phyloP scores from a whole-genome alignment of 2,329 filamentous ascomycete genomes.

The Aspergillus quadricinctus region DNA sequence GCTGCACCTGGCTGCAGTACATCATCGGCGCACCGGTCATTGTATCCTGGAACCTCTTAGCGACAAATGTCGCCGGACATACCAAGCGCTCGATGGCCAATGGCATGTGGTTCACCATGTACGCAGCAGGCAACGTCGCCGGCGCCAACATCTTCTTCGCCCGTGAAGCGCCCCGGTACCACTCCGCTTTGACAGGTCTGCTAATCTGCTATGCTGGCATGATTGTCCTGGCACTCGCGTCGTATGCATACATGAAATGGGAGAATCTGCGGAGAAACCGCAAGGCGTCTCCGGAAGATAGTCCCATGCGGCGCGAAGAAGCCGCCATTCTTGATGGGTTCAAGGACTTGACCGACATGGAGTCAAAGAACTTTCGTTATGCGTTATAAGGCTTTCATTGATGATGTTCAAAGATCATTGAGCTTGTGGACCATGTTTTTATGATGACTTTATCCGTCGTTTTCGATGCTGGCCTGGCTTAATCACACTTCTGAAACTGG shows the following conservation, averaged over 20 bases:
- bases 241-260: constrained; percentile 22
- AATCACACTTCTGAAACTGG: too few species aligned
- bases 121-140: constrained; percentile 47
- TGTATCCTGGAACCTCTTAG: constrained; percentile 50
- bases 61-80: constrained; percentile 46
- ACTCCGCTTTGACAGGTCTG: constrained; percentile 42
- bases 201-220: constrained; percentile 43
- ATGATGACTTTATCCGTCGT: not conserved
- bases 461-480: not conserved
- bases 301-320: constrained; percentile 1
- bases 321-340: constrained; percentile 30
- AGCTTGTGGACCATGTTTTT: not conserved
- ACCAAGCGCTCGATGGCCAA: constrained; percentile 50
- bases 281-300: not conserved
- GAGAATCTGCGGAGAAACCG: constrained; percentile 22
- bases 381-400: constrained; percentile 5
- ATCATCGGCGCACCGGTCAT: constrained; percentile 49
- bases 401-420: not conserved
- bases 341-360: constrained; percentile 34
- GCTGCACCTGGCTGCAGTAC: constrained; percentile 52
- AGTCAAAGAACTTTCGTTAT: constrained; percentile 34
- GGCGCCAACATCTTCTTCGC: constrained; percentile 48
- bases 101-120: constrained; percentile 47
- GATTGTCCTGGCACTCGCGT: constrained; percentile 28
- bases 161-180: constrained; percentile 42